A percentile compares a stretch with the other conserved stretches of the same genome.
Evolutionary conservation across 1,284 basidiomycete genomes (phyloP).

Genomic region (Psilocybe mexicana): DNA sequence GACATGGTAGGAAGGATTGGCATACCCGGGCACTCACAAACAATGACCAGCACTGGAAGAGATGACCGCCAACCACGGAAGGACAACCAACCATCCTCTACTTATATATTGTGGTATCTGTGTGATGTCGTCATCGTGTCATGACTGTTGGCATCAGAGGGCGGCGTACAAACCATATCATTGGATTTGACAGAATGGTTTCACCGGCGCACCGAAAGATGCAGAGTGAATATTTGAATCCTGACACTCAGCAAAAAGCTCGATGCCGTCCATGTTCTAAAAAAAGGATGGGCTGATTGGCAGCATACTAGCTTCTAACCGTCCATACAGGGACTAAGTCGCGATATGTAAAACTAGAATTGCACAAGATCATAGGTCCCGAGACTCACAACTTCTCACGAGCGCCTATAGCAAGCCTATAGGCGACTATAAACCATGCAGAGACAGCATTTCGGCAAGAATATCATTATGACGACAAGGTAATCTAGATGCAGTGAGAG

Average conservation of each 20-base stretch:
- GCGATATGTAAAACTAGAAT: no score
- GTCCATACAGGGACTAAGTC: no score
- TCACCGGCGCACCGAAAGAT: no score
- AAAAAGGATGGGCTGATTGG: no score
- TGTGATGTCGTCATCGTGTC: not conserved
- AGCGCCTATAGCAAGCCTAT: not conserved
- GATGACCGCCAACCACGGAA: conserved; percentile 12
- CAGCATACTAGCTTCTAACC: no score
- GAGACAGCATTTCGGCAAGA: not conserved
- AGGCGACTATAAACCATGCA: not conserved
- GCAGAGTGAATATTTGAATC: no score
- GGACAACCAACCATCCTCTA: not conserved
- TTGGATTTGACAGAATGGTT: no score
- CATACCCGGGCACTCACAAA: conserved; percentile 13
- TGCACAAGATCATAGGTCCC: no score
- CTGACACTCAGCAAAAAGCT: no score
- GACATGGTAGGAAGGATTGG: conserved; percentile 10
- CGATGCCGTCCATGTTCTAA: no score
- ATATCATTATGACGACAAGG: not conserved
- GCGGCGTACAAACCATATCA: not conserved
- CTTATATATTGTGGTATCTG: not conserved
- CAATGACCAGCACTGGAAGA: conserved; percentile 22
- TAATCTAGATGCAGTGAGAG: not conserved
- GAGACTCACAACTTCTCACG: no score
- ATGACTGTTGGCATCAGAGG: not conserved